phyloP scores from a whole-genome alignment of 106 monocot genomes.

The Agapanthus africanus region DNA sequence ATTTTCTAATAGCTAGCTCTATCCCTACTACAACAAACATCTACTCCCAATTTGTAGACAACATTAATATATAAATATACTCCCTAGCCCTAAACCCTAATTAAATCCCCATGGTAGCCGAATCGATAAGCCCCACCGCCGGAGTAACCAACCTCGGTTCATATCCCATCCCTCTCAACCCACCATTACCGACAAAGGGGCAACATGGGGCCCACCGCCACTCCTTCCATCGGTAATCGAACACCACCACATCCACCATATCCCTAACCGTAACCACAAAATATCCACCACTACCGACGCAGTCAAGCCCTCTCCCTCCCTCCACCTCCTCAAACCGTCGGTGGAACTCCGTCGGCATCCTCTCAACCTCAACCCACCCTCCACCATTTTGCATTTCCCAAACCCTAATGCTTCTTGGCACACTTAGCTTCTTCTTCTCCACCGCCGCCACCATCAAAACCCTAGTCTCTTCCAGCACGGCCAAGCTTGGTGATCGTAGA shows the following conservation, averaged over 20 bases:
- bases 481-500: slow-evolving; percentile 62
- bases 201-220: slow-evolving; percentile 82
- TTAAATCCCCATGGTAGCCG: slow-evolving; percentile 24
- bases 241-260: slow-evolving; percentile 30
- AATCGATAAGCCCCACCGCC: slow-evolving; percentile 53
- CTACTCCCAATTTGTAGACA: too few species aligned
- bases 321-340: slow-evolving; percentile 46
- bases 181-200: slow-evolving; percentile 31
- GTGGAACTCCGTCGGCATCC: slow-evolving; percentile 58
- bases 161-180: slow-evolving; percentile 56
- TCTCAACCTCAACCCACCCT: slow-evolving; percentile 59
- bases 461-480: slow-evolving; percentile 7
- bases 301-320: slow-evolving; percentile 70
- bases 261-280: slow-evolving; percentile 41
- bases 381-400: slow-evolving; percentile 46
- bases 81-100: too few species aligned
- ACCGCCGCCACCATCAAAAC: slow-evolving; percentile 57
- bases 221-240: slow-evolving; percentile 34
- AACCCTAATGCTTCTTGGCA: slow-evolving; percentile 49
- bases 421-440: slow-evolving; percentile 67
- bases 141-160: slow-evolving; percentile 81
- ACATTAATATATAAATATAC: too few species aligned
- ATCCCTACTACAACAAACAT: too few species aligned
- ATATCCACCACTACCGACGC: slow-evolving; percentile 36
- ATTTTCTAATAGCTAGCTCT: too few species aligned